Percentiles rank a stretch among this genome's conserved stretches.
These are phyloP conservation scores for Boletus huronensis DNA, from an alignment of 768 basidiomycete species.

Conservation along the genomic window DNA sequence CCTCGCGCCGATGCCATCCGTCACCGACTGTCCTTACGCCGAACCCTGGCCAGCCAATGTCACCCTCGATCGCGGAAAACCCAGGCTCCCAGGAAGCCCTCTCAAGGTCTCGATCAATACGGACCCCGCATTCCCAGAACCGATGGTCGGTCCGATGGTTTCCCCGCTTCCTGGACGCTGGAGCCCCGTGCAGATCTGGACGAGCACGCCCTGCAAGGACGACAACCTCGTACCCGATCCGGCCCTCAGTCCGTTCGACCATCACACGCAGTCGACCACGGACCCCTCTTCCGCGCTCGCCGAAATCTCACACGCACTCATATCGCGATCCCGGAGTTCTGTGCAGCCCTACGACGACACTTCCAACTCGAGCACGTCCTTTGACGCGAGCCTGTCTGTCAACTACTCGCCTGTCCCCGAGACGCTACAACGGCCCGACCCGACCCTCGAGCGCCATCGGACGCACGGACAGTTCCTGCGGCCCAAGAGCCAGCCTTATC, in stretches of 20 bases:
- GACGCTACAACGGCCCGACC: not conserved
- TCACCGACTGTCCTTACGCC: slow-evolving; percentile 20
- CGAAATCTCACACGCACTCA: slow-evolving; percentile 17
- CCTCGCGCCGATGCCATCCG: slow-evolving; percentile 14
- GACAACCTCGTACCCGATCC: not conserved
- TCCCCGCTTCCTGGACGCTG: slow-evolving; percentile 13
- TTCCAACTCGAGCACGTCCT: slow-evolving; percentile 3
- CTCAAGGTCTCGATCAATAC: slow-evolving; percentile 18
- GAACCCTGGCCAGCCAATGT: slow-evolving; percentile 19
- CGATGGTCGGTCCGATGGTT: slow-evolving; percentile 3
- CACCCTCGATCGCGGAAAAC: slow-evolving; percentile 7
- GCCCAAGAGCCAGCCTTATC: not conserved
- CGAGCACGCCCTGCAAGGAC: slow-evolving; percentile 22
- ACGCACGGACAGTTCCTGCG: not conserved
- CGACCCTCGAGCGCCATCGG: not conserved
- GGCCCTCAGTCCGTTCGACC: not conserved
- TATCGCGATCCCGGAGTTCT: slow-evolving; percentile 18
- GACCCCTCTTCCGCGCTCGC: slow-evolving; percentile 5
- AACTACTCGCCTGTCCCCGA: not conserved
- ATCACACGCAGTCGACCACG: not conserved
- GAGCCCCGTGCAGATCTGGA: slow-evolving; percentile 21
- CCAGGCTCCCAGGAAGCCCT: slow-evolving; percentile 16
- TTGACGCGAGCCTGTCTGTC: not conserved
- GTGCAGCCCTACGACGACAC: slow-evolving; percentile 13
- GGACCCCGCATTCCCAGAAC: not conserved